phyloP scores from a whole-genome alignment of 768 basidiomycete species.

The Clavaria fumosa region DNA sequence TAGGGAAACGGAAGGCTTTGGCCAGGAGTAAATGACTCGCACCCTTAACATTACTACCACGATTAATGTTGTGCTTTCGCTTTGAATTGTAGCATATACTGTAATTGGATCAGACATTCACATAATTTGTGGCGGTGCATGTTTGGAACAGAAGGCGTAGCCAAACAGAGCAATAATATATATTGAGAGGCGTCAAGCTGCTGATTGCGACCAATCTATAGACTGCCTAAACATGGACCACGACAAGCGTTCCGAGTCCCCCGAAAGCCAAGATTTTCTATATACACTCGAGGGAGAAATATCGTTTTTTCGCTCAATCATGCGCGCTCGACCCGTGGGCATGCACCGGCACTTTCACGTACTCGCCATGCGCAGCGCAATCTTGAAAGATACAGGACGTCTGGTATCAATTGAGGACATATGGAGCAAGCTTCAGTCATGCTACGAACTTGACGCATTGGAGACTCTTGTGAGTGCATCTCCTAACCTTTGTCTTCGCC shows the following conservation, averaged over 20 bases:
- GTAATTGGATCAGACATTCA: too few species aligned
- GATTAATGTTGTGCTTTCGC: too few species aligned
- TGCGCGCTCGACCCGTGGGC: constrained; percentile 70
- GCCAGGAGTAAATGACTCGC: constrained; percentile 1
- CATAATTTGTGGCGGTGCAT: too few species aligned
- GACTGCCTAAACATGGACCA: too few species aligned
- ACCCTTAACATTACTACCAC: background rate
- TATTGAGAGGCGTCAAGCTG: too few species aligned
- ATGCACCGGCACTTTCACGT: constrained; percentile 74
- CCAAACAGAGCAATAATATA: too few species aligned
- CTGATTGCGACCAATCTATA: too few species aligned
- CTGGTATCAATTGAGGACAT: constrained; percentile 44
- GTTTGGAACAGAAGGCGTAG: too few species aligned
- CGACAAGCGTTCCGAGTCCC: too few species aligned
- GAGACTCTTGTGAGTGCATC: constrained; percentile 54
- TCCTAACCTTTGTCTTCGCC: background rate
- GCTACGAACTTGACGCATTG: constrained; percentile 62
- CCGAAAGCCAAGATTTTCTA: too few species aligned
- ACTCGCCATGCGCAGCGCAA: constrained; percentile 55
- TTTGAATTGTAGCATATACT: too few species aligned
- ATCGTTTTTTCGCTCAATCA: constrained; percentile 68
- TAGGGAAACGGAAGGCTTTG: constrained; percentile 70
- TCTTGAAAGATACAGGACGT: constrained; percentile 54
- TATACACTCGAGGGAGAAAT: constrained; percentile 72
- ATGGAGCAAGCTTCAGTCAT: constrained; percentile 58